Percentiles rank a stretch among this genome's conserved stretches.
Conservation (phyloP, 148 eudicot genomes). For the Agrostemma githago region DNA sequence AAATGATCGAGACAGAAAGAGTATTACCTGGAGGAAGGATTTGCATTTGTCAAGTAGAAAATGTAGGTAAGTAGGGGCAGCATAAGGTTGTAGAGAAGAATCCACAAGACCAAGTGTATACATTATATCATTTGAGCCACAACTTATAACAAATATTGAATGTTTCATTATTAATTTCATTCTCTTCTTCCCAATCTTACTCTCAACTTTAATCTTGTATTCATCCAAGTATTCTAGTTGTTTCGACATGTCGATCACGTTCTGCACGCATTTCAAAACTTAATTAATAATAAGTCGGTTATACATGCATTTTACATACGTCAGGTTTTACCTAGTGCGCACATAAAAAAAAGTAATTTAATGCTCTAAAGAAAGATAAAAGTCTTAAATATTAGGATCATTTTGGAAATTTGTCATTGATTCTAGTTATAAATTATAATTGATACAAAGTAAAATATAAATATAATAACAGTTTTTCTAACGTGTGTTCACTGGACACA, state of each 20-base stretch:
- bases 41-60: constrained; percentile 3
- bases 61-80: constrained; percentile 15
- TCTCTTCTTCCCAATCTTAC: constrained; percentile 16
- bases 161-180: constrained; percentile 8
- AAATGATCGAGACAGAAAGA: not conserved
- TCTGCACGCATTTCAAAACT: constrained; percentile 1
- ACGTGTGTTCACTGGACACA: too few species aligned
- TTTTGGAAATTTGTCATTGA: too few species aligned
- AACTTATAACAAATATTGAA: constrained; percentile 11
- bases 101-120: constrained; percentile 9
- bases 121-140: constrained; percentile 24
- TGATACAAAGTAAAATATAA: too few species aligned
- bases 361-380: too few species aligned
- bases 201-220: constrained; percentile 17
- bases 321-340: too few species aligned
- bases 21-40: constrained; percentile 18
- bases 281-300: too few species aligned
- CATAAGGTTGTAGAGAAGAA: not conserved
- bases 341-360: not conserved
- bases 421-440: too few species aligned
- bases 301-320: too few species aligned
- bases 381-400: too few species aligned
- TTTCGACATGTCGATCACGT: constrained; percentile 4
- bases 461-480: too few species aligned
- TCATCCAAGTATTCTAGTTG: constrained; percentile 28